phyloP scores from a whole-genome alignment of 345 rosid genomes.

The Hypericum androsaemum region DNA sequence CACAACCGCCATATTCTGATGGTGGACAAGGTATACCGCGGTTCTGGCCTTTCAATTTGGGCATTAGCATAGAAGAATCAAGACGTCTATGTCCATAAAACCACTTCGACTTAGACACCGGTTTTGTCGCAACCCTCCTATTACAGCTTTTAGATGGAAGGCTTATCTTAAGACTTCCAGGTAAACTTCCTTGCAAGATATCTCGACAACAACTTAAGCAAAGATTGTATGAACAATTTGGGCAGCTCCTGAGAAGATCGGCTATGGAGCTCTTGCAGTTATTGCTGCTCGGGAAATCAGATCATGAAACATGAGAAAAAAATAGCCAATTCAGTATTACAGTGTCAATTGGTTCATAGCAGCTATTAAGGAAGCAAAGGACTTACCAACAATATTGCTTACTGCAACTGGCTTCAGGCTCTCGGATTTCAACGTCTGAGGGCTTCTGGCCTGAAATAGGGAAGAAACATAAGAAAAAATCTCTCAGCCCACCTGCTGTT shows the following conservation, averaged over 20 bases:
- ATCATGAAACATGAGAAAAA: slow-evolving; percentile 7
- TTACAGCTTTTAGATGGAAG: slow-evolving; percentile 26
- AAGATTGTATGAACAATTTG: slow-evolving; percentile 50
- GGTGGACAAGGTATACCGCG: slow-evolving; percentile 42
- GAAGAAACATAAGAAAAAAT: slow-evolving; percentile 13
- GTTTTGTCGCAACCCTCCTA: slow-evolving; percentile 18
- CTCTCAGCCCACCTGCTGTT: not conserved
- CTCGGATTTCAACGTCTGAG: slow-evolving; percentile 36
- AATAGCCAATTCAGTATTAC: slow-evolving; percentile 12
- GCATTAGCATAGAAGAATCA: slow-evolving; percentile 23
- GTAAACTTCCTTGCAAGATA: slow-evolving; percentile 31
- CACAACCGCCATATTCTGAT: slow-evolving; percentile 52
- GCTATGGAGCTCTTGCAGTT: slow-evolving; percentile 42
- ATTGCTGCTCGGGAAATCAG: slow-evolving; percentile 34
- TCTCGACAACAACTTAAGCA: slow-evolving; percentile 61
- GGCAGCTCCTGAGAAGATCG: slow-evolving; percentile 61
- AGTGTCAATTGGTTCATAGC: slow-evolving; percentile 1
- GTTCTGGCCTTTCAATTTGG: slow-evolving; percentile 21
- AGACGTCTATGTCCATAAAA: slow-evolving; percentile 14
- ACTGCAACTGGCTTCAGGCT: slow-evolving; percentile 34
- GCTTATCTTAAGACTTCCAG: slow-evolving; percentile 29
- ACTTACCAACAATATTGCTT: slow-evolving; percentile 50
- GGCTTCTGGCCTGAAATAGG: slow-evolving; percentile 37
- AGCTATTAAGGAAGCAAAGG: slow-evolving; percentile 4
- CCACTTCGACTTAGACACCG: slow-evolving; percentile 17